Evolutionary conservation across 83 land plant genomes (phyloP).

Genomic region (Diphasiastrum complanatum): DNA sequence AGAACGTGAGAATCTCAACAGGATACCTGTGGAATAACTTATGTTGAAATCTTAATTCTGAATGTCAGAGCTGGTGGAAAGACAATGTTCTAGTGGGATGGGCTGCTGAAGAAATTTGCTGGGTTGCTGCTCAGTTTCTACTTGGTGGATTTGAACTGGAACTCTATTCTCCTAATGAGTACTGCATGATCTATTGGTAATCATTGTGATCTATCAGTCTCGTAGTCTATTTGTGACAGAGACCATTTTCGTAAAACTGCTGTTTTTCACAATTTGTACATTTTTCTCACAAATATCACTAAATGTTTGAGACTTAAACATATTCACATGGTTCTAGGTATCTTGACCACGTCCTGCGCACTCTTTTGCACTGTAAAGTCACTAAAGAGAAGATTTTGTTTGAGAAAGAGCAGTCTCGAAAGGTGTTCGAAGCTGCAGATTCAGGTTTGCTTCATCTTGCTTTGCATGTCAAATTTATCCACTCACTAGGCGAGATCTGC

Average conservation of each 20-base stretch:
- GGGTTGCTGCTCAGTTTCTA: conserved; percentile 79
- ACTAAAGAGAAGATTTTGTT: conserved; percentile 23
- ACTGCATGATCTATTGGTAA: conserved; percentile 47
- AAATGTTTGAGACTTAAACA: too few species aligned
- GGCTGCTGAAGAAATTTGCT: conserved; percentile 82
- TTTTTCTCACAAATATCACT: too few species aligned
- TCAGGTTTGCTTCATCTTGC: conserved; percentile 29
- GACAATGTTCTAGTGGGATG: conserved; percentile 38
- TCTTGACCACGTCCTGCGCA: conserved; percentile 38
- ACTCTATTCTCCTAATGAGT: conserved; percentile 76
- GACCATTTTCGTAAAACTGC: too few species aligned
- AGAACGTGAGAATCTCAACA: too few species aligned
- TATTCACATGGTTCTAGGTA: conserved; percentile 38
- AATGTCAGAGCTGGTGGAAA: conserved; percentile 39
- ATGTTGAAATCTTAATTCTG: too few species aligned
- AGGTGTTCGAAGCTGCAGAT: conserved; percentile 17
- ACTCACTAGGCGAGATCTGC: not conserved
- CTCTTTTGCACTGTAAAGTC: conserved; percentile 37
- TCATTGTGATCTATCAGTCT: not conserved
- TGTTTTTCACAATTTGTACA: too few species aligned
- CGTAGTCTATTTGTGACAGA: not conserved
- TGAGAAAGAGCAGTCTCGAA: conserved; percentile 17
- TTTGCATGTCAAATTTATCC: not conserved
- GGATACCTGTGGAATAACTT: too few species aligned
- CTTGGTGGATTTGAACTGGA: conserved; percentile 84